Evolutionary conservation across 108 stramenopile genomes (phyloP), one percentile per base, ranked within the genome.

Genomic region (Seminavis robusta): DNA sequence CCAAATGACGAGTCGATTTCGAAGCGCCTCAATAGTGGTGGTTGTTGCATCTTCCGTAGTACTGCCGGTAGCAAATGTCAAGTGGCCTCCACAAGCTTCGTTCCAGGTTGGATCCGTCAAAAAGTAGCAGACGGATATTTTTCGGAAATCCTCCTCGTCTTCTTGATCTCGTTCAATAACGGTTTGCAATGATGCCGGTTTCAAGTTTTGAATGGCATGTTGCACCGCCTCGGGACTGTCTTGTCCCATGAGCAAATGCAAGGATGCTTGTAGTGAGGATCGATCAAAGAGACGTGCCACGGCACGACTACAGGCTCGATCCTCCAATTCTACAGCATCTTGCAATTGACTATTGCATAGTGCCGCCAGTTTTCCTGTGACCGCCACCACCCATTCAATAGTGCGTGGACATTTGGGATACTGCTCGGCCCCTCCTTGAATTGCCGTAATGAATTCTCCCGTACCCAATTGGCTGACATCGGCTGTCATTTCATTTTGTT

Each of bases 361-460:
- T n/a, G n/a, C n/a, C n/a, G n/a, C n/a, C n/a, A n/a, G n/a, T n/a
- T n/a, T n/a, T n/a, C n/a, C n/a, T n/a, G 69, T 71, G 1, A 47
- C 31, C 21, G 41, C 46, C 8, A 76, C 75, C 2, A 76, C 70
- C 1, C 43, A 45, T 46, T 76, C 75, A 8, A 76, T 56, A 10
- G 37, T 67, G 1, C 76, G 19, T 13, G 76, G 76, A 40, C 61
- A 66, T 15, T 42, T 11, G 7, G 42, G 20, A 16, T 77, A 77
- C 38, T 73, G 71, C 23, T 72, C 56, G 30, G 63, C 50, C 4
- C 76, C 76, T 38, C 76, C 76, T 16, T 50, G 51, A 24, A 77
- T 47, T 13, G 57, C 25, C 5, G 39, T 34, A 1, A 53, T 47
- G 23, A 66, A 77, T 47, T 69, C 60, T 17, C 76, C 76, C 25